phyloP scores from a whole-genome alignment of 805 yeast genomes.

The Wickerhamiella sergipiensis region DNA sequence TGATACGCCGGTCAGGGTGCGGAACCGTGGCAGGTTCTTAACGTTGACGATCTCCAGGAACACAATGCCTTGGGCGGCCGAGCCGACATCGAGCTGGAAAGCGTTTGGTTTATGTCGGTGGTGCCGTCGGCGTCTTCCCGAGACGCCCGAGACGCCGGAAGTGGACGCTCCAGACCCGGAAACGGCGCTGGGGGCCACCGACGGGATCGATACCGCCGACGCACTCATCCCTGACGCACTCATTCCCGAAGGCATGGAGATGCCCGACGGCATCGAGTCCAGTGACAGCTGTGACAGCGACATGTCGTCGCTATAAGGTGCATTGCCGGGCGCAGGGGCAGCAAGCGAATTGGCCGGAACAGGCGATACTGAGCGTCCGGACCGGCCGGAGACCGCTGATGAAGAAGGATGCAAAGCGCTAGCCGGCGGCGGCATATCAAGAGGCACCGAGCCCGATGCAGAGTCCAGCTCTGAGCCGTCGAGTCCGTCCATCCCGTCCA shows the following conservation, averaged over 20 bases:
- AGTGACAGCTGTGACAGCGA: background rate
- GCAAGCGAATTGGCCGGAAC: too few relatives aligned
- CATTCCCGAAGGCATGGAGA: background rate
- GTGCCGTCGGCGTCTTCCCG: background rate
- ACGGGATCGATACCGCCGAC: background rate
- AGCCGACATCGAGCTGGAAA: slow-evolving; percentile 14
- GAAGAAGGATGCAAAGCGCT: too few relatives aligned
- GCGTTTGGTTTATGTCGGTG: background rate
- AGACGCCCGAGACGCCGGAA: background rate
- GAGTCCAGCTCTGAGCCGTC: too few relatives aligned
- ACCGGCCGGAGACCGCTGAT: too few relatives aligned
- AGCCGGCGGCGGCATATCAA: too few relatives aligned
- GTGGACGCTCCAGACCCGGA: background rate
- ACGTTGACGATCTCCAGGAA: slow-evolving; percentile 67
- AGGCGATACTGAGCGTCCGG: too few relatives aligned
- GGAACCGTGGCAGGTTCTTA: slow-evolving; percentile 63
- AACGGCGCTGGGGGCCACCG: background rate
- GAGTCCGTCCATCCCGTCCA: too few relatives aligned
- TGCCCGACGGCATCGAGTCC: background rate
- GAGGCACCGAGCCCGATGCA: too few relatives aligned
- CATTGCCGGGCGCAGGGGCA: too few relatives aligned
- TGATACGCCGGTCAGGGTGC: slow-evolving; percentile 55
- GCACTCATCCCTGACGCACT: background rate
- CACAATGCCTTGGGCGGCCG: slow-evolving; percentile 44
- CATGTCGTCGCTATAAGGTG: background rate